Percentiles rank a stretch among this genome's conserved stretches.
Conservation (phyloP, 345 rosid genomes). For the Isatis tinctoria region DNA sequence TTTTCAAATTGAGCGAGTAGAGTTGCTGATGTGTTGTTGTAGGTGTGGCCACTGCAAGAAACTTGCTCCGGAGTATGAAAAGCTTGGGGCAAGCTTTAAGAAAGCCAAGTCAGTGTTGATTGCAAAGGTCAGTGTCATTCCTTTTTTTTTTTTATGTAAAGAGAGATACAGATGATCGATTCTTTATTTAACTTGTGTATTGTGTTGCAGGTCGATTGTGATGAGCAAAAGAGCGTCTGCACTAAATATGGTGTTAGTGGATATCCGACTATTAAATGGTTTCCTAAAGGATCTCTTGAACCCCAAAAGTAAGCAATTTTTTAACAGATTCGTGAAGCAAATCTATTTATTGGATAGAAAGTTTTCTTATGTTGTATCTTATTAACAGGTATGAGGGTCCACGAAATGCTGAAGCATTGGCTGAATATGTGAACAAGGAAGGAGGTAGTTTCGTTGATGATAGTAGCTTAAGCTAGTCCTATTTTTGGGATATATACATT, state of each 20-base stretch:
- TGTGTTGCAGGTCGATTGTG: conserved; percentile 85
- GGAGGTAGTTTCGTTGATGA: conserved; percentile 51
- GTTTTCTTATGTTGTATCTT: neutral
- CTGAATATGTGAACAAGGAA: conserved; percentile 86
- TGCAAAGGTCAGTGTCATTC: conserved; percentile 63
- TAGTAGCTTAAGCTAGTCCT: neutral
- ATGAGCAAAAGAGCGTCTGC: conserved; percentile 87
- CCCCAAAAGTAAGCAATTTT: conserved; percentile 72
- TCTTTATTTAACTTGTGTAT: conserved; percentile 13
- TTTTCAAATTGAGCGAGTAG: neutral
- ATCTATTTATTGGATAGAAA: neutral
- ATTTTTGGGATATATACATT: neutral
- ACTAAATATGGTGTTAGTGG: conserved; percentile 91
- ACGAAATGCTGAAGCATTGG: conserved; percentile 76
- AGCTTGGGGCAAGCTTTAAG: conserved; percentile 86
- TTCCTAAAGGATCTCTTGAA: conserved; percentile 91
- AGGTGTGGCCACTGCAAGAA: conserved; percentile 99
- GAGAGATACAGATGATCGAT: conserved; percentile 3
- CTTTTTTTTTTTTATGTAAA: neutral
- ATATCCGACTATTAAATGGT: conserved; percentile 96
- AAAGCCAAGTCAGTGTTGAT: conserved; percentile 84
- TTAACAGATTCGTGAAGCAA: neutral
- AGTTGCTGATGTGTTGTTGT: neutral
- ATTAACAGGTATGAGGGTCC: conserved; percentile 78
- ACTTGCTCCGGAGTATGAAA: conserved; percentile 96